A percentile compares a stretch with the other conserved stretches of the same genome.
phyloP scores from a whole-genome alignment of 1,284 basidiomycete species.

The Macrocystidia cucumis region DNA sequence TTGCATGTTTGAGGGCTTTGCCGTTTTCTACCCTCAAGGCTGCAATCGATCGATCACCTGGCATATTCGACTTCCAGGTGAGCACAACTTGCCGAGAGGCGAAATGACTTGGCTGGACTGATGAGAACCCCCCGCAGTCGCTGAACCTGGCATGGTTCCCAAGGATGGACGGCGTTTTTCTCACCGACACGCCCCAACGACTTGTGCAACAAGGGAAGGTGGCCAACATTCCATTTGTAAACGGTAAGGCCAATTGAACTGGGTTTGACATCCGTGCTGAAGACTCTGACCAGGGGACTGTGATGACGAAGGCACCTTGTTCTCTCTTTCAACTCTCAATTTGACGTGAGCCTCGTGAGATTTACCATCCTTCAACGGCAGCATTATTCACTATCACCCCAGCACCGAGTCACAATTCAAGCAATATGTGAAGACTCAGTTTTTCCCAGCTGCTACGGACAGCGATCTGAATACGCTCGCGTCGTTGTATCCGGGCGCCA shows the following conservation, averaged over 20 bases:
- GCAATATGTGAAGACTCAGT: constrained; percentile 26
- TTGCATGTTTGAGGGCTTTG: constrained; percentile 40
- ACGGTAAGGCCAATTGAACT: constrained; percentile 19
- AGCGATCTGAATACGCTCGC: constrained; percentile 24
- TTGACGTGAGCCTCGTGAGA: constrained; percentile 30
- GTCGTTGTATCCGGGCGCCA: constrained; percentile 32
- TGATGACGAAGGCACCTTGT: constrained; percentile 23
- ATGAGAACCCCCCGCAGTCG: not conserved
- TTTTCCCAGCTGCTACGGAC: constrained; percentile 20
- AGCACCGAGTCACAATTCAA: constrained; percentile 29
- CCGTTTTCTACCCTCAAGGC: constrained; percentile 31
- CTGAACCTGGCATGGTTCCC: not conserved
- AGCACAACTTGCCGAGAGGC: not conserved
- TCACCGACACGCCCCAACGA: not conserved
- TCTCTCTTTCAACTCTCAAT: constrained; percentile 34
- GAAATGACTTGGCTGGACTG: not conserved
- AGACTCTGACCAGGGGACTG: not conserved
- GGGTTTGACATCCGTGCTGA: not conserved
- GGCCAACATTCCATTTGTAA: constrained; percentile 6
- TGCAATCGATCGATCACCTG: constrained; percentile 35
- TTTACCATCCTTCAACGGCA: not conserved
- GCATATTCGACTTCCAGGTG: constrained; percentile 39
- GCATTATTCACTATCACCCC: not conserved
- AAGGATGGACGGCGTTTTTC: not conserved
- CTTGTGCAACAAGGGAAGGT: not conserved